Percentiles rank a stretch among this genome's conserved stretches.
Evolutionary conservation across 805 yeast species (phyloP).

Genomic region (Hanseniaspora valbyensis): DNA sequence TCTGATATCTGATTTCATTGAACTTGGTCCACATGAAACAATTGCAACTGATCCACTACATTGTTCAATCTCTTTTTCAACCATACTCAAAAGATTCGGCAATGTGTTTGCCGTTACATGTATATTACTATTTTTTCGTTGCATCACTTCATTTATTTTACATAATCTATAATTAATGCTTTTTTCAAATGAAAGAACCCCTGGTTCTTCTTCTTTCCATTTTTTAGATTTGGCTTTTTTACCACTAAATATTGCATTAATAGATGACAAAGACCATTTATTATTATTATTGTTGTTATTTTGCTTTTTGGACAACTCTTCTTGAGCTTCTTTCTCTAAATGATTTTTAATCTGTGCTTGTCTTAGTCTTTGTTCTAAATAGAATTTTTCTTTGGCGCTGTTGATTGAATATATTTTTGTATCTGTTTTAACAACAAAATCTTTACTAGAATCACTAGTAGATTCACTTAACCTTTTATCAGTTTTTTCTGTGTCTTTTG

Average conservation of each 20-base stretch:
- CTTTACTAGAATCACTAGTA: not conserved
- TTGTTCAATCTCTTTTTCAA: not conserved
- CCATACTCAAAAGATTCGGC: not conserved
- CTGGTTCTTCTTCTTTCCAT: not conserved
- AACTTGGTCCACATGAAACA: constrained; percentile 8
- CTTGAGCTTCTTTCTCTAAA: not conserved
- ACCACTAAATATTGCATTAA: no score
- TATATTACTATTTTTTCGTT: not conserved
- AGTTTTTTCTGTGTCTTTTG: no score
- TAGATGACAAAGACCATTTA: not conserved
- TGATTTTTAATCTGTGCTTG: not conserved
- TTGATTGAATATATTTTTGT: not conserved
- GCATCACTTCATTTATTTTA: not conserved
- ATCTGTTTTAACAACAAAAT: not conserved
- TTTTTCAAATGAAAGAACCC: not conserved
- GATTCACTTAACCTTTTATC: no score
- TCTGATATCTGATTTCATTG: constrained; percentile 5
- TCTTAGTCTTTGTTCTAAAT: not conserved
- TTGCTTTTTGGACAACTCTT: no score
- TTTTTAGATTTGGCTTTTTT: no score
- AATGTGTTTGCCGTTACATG: not conserved
- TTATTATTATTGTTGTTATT: no score
- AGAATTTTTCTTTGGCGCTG: not conserved
- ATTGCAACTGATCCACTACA: not conserved
- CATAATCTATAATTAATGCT: not conserved